Percentiles rank a stretch among this genome's conserved stretches.
phyloP scores from a whole-genome alignment of 2,329 filamentous ascomycete genomes.

The Pyricularia sp. region DNA sequence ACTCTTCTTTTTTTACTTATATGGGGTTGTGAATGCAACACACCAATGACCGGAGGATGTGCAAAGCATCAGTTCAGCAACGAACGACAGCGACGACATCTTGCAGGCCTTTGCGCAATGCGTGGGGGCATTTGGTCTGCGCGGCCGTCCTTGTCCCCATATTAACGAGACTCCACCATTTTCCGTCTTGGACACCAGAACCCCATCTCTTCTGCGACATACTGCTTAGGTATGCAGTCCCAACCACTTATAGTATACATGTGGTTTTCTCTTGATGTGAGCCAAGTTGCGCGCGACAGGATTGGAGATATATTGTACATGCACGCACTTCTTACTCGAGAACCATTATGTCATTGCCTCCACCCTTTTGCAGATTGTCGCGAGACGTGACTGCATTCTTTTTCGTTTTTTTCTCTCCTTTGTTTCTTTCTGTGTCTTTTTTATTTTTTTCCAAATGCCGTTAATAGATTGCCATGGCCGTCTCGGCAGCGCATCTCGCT shows the following conservation, averaged over 20 bases:
- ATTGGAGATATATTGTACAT: not conserved
- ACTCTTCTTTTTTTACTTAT: not conserved
- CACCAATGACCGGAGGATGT: not conserved
- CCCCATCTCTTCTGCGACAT: not conserved
- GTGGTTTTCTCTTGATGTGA: not conserved
- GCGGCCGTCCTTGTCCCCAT: not conserved
- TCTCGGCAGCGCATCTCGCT: not conserved
- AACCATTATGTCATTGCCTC: not conserved
- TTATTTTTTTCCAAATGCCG: not conserved
- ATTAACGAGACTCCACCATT: not conserved
- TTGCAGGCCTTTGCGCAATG: not conserved
- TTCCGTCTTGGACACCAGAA: not conserved
- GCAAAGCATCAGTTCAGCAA: not conserved
- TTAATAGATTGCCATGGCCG: not conserved
- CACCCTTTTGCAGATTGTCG: not conserved
- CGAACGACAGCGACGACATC: constrained; percentile 4
- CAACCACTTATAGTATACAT: not conserved
- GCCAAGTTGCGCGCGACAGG: not conserved
- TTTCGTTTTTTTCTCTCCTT: not conserved
- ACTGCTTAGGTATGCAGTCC: not conserved
- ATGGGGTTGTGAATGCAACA: not conserved
- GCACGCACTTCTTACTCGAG: not conserved
- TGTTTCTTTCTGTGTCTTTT: not conserved
- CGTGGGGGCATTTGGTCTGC: not conserved
- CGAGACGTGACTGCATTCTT: not conserved